Evolutionary conservation across 1,284 basidiomycete species (phyloP).

Genomic region (Trametes pubescens): DNA sequence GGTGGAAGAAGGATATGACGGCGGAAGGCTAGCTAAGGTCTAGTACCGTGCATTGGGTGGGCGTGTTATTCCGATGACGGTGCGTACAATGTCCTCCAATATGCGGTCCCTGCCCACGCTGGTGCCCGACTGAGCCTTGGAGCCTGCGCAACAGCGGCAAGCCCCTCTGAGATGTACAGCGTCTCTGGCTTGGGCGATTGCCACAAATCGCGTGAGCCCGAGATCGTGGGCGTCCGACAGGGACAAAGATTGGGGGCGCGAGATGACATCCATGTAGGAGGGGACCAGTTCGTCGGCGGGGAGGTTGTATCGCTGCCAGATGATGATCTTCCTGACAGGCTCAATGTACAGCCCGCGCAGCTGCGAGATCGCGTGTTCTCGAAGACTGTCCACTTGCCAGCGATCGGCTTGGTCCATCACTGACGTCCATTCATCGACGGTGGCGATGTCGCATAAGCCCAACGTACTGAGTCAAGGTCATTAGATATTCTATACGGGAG

Average conservation of each 20-base stretch:
- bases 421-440: slow-evolving; percentile 33
- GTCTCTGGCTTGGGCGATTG: slow-evolving; percentile 27
- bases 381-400: slow-evolving; percentile 33
- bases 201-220: slow-evolving; percentile 19
- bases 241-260: slow-evolving; percentile 24
- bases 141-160: slow-evolving; percentile 12
- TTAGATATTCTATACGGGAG: background rate
- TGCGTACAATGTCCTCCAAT: slow-evolving; percentile 18
- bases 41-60: background rate
- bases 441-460: slow-evolving; percentile 24
- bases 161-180: slow-evolving; percentile 17
- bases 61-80: background rate
- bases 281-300: slow-evolving; percentile 26
- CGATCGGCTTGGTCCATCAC: slow-evolving; percentile 32
- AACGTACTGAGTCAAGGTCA: slow-evolving; percentile 17
- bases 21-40: background rate
- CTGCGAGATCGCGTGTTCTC: slow-evolving; percentile 19
- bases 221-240: slow-evolving; percentile 23
- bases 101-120: slow-evolving; percentile 10
- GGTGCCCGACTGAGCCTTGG: slow-evolving; percentile 8
- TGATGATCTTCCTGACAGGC: slow-evolving; percentile 27
- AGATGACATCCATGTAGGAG: slow-evolving; percentile 25
- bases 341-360: slow-evolving; percentile 24
- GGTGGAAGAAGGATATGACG: background rate
- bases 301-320: slow-evolving; percentile 30